Evolutionary conservation across 768 basidiomycete genomes (phyloP).

Genomic region (Glaciozyma antarctica): DNA sequence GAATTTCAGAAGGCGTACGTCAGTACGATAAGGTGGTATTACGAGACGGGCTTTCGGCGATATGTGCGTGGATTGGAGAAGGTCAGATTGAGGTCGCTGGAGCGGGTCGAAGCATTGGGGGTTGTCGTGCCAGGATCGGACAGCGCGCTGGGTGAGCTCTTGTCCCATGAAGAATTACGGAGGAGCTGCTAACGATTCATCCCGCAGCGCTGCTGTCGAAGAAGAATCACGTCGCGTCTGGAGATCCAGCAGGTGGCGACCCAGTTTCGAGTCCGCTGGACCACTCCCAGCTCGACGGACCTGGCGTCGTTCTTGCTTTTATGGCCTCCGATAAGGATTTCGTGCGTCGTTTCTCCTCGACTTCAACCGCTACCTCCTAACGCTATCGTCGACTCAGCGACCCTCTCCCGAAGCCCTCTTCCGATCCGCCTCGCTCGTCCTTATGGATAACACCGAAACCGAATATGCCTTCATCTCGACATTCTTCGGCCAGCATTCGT

Average conservation of each 20-base stretch:
- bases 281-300: conserved; percentile 46
- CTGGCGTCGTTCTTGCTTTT: conserved; percentile 68
- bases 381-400: conserved; percentile 47
- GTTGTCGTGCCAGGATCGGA: conserved; percentile 1
- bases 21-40: conserved; percentile 73
- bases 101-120: background rate
- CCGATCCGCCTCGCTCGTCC: conserved; percentile 74
- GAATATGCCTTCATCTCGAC: conserved; percentile 79
- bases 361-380: background rate
- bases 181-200: background rate
- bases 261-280: background rate
- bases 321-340: conserved; percentile 80
- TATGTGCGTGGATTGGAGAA: conserved; percentile 72
- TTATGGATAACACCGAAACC: conserved; percentile 88
- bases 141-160: conserved; percentile 12
- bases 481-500: conserved; percentile 55
- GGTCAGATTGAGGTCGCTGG: conserved; percentile 53
- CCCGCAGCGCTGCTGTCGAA: background rate
- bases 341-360: conserved; percentile 6
- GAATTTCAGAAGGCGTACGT: conserved; percentile 84
- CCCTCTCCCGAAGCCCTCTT: conserved; percentile 72
- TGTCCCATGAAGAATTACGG: no score
- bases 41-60: conserved; percentile 87
- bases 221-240: background rate
- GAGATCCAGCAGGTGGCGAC: no score